Base-by-base conservation (phyloP, 2,329 filamentous ascomycete species). In the Sarocladium brachiariae region DNA sequence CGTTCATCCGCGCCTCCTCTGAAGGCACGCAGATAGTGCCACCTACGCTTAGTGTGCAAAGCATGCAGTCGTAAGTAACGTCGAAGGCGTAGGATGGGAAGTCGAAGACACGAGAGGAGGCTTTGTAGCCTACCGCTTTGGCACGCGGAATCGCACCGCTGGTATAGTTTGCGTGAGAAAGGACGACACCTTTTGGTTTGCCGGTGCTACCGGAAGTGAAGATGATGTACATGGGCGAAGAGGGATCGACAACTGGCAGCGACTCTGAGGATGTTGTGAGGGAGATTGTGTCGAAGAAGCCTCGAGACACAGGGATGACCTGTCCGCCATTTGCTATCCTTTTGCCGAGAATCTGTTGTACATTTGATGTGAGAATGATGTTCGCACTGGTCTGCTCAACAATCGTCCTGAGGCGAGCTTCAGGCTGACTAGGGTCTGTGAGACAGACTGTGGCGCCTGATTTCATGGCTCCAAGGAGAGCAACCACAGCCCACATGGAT, bases 201-300 rank as follows among this genome's bases (percentile, higher is more conserved):
- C 81, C 81, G 0, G 81, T 84, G 53, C 78, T 84, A 13, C 81
- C 81, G 1, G 80, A 84, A 10, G 81, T 84, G 60, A 83, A 84
- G 58, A 84, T 81, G 57, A 83, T 77, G 53, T 76, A 77, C 30
- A 75, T 68, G 8, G 72, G 68, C 1, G 67, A 62, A 4, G 61
- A 61, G 2, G 71, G 56, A 2, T 81, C 63, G n/a, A 76, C 69
- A 0, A 52, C 46, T 0, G 70, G 69, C 1, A 71, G 58, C 3
- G 18, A 35, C 25, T 41, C 18, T 24, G 23, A 19, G 21, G 43
- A 30, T 13, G 38, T 13, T 25, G 21, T 16, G 21, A n/a, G 18
- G 6, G 46, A 31, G 6, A 47, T 25, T 4, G 23, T 52, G 45
- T 61, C 58, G 33, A 65, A 56, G 33, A 62, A 58, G 4, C 62